A percentile compares a stretch with the other conserved stretches of the same genome.
These are phyloP conservation scores for Triadica sebifera DNA, from an alignment of 345 rosid genomes.

Conservation along the genomic window DNA sequence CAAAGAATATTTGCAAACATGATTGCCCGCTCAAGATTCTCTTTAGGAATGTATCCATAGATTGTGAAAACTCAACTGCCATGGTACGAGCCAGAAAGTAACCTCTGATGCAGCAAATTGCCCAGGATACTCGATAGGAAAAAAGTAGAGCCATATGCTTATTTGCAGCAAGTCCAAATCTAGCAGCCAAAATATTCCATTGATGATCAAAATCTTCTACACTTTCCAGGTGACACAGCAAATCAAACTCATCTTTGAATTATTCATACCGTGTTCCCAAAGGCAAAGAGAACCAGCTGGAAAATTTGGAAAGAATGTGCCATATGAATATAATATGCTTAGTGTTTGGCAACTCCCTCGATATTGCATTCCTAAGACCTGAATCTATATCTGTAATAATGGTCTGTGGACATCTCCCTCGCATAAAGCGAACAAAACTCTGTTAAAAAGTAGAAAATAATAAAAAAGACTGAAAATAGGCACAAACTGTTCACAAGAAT, in stretches of 20 bases:
- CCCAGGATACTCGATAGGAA: slow-evolving; percentile 67
- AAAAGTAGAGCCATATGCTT: slow-evolving; percentile 72
- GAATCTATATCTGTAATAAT: slow-evolving; percentile 79
- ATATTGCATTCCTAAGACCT: slow-evolving; percentile 71
- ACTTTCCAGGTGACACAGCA: slow-evolving; percentile 53
- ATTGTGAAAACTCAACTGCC: slow-evolving; percentile 63
- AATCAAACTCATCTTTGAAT: slow-evolving; percentile 67
- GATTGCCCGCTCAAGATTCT: slow-evolving; percentile 53
- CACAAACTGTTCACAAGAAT: slow-evolving; percentile 33
- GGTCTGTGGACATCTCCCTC: slow-evolving; percentile 75
- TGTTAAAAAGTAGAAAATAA: slow-evolving; percentile 52
- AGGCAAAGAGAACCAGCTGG: slow-evolving; percentile 74
- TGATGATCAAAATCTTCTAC: slow-evolving; percentile 76
- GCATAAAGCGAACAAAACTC: slow-evolving; percentile 81
- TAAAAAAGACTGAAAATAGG: slow-evolving; percentile 26
- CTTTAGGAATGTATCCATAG: slow-evolving; percentile 56
- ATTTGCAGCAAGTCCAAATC: slow-evolving; percentile 75
- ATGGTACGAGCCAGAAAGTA: slow-evolving; percentile 67
- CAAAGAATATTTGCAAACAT: slow-evolving; percentile 70
- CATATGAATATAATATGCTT: slow-evolving; percentile 66
- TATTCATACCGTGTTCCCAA: slow-evolving; percentile 75
- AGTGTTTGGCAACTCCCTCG: slow-evolving; percentile 74
- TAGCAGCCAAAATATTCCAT: slow-evolving; percentile 67
- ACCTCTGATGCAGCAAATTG: slow-evolving; percentile 55
- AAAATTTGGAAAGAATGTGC: slow-evolving; percentile 68